These are phyloP conservation scores for Cadophora sp. DNA, from an alignment of 2,329 filamentous ascomycete genomes.

Conservation along the genomic window DNA sequence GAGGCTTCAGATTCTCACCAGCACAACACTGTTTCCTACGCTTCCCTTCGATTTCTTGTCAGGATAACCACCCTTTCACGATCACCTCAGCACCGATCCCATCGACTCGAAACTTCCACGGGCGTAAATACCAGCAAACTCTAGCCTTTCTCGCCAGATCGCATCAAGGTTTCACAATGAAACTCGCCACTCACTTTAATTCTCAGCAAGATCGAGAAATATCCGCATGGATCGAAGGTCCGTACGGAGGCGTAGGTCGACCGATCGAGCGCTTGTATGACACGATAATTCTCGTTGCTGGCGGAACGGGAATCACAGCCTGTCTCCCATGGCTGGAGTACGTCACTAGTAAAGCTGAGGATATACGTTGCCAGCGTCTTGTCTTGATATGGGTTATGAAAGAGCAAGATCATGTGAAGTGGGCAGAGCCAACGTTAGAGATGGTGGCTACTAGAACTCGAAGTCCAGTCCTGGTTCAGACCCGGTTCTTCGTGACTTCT, in stretches of 20 bases:
- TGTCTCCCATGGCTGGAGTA: constrained; percentile 32
- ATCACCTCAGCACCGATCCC: constrained; percentile 35
- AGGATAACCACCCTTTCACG: constrained; percentile 45
- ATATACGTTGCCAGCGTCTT: constrained; percentile 9
- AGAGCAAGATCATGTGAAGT: constrained; percentile 11
- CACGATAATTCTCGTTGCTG: constrained; percentile 35
- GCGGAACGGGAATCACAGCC: constrained; percentile 35
- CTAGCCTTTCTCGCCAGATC: constrained; percentile 40
- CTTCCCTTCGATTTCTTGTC: constrained; percentile 35
- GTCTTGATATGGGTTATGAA: constrained; percentile 34
- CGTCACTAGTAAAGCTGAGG: constrained; percentile 16
- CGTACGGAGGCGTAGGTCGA: constrained; percentile 37
- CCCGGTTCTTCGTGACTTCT: neutral
- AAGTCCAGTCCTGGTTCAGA: neutral
- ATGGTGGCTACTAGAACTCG: neutral
- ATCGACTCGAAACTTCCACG: neutral
- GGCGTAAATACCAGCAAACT: constrained; percentile 20
- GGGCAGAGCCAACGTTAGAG: constrained; percentile 1
- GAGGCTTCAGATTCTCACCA: constrained; percentile 48
- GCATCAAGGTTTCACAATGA: constrained; percentile 41
- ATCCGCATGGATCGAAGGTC: constrained; percentile 41
- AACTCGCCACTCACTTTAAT: neutral
- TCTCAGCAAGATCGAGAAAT: constrained; percentile 12
- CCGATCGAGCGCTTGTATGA: constrained; percentile 32
- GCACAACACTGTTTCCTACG: constrained; percentile 64